These are phyloP conservation scores for Microglena sp. DNA, from an alignment of 139 green algal species.

Conservation along the genomic window DNA sequence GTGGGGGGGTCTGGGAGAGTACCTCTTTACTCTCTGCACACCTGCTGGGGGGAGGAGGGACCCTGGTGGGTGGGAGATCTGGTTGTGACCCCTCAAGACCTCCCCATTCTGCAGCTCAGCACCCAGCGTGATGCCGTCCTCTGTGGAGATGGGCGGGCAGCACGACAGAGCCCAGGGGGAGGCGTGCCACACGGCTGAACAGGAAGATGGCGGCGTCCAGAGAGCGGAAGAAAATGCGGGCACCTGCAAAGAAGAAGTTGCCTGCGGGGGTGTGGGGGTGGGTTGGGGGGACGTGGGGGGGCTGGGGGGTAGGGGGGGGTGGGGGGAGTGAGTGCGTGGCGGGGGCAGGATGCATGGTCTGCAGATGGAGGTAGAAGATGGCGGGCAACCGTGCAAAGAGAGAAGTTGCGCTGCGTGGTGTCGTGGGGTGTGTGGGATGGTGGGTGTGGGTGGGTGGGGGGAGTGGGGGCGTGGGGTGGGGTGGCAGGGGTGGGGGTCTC, in stretches of 20 bases:
- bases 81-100: slow-evolving; percentile 87
- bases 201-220: slow-evolving; percentile 96
- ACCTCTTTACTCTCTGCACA: not conserved
- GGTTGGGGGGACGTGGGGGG: not conserved
- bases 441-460: no score
- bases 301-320: no score
- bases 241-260: slow-evolving; percentile 99
- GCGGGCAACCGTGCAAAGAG: no score
- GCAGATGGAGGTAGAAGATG: no score
- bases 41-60: no score
- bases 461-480: no score
- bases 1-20: no score
- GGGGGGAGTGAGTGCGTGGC: no score
- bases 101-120: slow-evolving; percentile 85
- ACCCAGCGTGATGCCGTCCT: slow-evolving; percentile 88
- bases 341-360: no score
- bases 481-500: no score
- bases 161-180: slow-evolving; percentile 56
- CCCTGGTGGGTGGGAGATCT: slow-evolving; percentile 83
- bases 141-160: slow-evolving; percentile 86
- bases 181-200: slow-evolving; percentile 67
- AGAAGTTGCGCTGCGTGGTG: no score
- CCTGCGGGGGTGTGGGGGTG: slow-evolving; percentile 31
- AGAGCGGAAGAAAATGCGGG: slow-evolving; percentile 91
- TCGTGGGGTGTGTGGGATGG: no score